Conservation (phyloP, 805 yeast species). For the Trichomonascus vanleenenianus region DNA sequence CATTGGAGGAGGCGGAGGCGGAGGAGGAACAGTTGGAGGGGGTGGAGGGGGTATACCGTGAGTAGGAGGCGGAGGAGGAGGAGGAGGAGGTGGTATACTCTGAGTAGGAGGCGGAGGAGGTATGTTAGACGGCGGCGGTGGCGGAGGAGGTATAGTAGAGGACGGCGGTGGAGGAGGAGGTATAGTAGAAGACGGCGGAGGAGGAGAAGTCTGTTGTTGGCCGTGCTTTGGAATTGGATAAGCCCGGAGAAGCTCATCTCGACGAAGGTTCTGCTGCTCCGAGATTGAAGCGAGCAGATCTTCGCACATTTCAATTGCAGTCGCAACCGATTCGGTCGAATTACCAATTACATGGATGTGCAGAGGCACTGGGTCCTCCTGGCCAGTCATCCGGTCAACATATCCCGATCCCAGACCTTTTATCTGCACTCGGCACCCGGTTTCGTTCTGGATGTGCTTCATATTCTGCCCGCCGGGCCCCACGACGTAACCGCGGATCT, state of each 20-base stretch:
- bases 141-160: background rate
- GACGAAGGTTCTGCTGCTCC: constrained; percentile 15
- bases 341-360: constrained; percentile 25
- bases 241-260: background rate
- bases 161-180: constrained; percentile 7
- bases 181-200: constrained; percentile 4
- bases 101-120: constrained; percentile 7
- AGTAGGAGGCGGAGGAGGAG: constrained; percentile 9
- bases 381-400: constrained; percentile 25
- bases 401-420: constrained; percentile 31
- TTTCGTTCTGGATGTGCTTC: constrained; percentile 29
- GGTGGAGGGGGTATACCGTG: constrained; percentile 15
- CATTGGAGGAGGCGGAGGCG: constrained; percentile 8
- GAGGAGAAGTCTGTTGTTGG: background rate
- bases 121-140: constrained; percentile 9
- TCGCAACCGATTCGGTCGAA: constrained; percentile 15
- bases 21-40: constrained; percentile 9
- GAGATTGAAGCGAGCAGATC: constrained; percentile 24
- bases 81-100: constrained; percentile 1
- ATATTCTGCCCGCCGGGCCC: constrained; percentile 31
- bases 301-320: constrained; percentile 22
- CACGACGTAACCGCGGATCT: constrained; percentile 27
- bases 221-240: background rate
- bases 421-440: constrained; percentile 28
- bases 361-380: constrained; percentile 27